These are phyloP conservation scores for Cladorrhinum samala DNA, from an alignment of 495 filamentous ascomycete species.

Conservation along the genomic window DNA sequence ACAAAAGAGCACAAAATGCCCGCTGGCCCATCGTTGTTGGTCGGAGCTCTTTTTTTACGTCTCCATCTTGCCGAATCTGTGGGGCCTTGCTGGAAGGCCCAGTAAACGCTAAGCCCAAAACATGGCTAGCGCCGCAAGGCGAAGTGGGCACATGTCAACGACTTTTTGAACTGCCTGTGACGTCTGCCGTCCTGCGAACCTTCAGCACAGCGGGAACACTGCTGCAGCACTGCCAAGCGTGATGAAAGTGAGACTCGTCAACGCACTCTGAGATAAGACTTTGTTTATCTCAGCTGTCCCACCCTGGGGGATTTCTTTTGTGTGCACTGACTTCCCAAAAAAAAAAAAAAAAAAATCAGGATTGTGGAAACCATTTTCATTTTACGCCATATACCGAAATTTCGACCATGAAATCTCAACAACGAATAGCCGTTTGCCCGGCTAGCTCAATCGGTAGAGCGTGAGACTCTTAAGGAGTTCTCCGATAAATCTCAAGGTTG, in stretches of 20 bases:
- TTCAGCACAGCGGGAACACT: neutral
- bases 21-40: too few relatives aligned
- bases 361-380: neutral
- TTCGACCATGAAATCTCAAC: neutral
- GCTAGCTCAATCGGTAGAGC: slow-evolving; percentile 82
- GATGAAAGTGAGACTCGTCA: neutral
- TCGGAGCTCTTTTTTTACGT: slow-evolving; percentile 22
- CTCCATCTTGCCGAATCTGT: slow-evolving; percentile 21
- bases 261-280: neutral
- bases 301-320: neutral
- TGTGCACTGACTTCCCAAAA: too few relatives aligned
- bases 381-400: neutral
- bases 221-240: neutral
- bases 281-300: neutral
- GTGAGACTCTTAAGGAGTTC: slow-evolving; percentile 64
- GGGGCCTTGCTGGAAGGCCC: slow-evolving; percentile 6
- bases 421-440: slow-evolving; percentile 17
- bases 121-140: slow-evolving; percentile 2
- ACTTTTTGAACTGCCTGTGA: slow-evolving; percentile 10
- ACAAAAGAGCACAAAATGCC: slow-evolving; percentile 15
- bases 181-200: slow-evolving; percentile 16
- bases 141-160: neutral
- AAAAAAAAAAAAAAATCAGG: too few relatives aligned
- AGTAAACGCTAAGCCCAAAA: slow-evolving; percentile 8
- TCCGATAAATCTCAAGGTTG: slow-evolving; percentile 21